These are phyloP conservation scores for Tricholoma saponaceum DNA, from an alignment of 768 basidiomycete species.

Conservation along the genomic window DNA sequence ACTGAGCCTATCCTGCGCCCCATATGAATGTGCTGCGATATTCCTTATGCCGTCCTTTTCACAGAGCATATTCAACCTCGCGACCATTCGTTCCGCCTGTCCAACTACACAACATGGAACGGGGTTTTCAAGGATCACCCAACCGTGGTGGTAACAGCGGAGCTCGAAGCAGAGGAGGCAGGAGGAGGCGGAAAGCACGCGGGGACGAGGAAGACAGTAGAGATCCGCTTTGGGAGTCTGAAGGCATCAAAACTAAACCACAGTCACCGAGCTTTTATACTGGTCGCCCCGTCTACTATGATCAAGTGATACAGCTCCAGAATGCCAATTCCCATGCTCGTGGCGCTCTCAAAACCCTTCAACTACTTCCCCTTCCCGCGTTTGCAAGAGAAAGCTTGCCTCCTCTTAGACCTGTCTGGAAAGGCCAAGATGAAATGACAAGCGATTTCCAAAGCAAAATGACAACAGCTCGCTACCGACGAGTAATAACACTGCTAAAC, in stretches of 20 bases:
- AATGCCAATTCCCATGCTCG: constrained; percentile 55
- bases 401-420: constrained; percentile 64
- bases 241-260: constrained; percentile 33
- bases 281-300: constrained; percentile 68
- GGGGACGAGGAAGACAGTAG: constrained; percentile 10
- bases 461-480: constrained; percentile 67
- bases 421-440: constrained; percentile 55
- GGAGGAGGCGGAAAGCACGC: constrained; percentile 13
- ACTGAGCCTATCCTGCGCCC: no score
- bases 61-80: constrained; percentile 18
- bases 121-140: neutral
- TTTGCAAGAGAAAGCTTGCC: constrained; percentile 60
- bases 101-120: constrained; percentile 20
- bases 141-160: neutral
- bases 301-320: constrained; percentile 66
- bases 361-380: constrained; percentile 76
- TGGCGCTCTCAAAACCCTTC: constrained; percentile 53
- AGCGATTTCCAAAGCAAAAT: constrained; percentile 54
- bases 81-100: constrained; percentile 33
- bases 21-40: constrained; percentile 26
- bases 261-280: constrained; percentile 83
- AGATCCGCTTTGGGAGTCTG: constrained; percentile 9
- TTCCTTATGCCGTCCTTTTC: constrained; percentile 16
- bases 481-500: constrained; percentile 55
- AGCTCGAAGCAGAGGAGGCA: neutral